These are phyloP conservation scores for Angophora floribunda DNA, from an alignment of 345 rosid genomes.

Conservation along the genomic window DNA sequence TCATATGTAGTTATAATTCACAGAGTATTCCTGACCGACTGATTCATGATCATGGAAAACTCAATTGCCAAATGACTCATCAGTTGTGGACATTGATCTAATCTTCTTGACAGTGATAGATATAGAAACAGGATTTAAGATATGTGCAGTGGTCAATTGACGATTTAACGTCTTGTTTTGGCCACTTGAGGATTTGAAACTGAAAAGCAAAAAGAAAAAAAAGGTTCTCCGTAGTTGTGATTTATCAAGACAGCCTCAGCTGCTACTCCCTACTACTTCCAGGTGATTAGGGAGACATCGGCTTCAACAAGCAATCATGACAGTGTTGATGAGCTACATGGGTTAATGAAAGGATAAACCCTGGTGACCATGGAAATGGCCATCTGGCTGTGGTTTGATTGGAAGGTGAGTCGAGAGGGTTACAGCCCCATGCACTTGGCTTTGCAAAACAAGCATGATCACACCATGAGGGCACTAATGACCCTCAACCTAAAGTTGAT, in stretches of 20 bases:
- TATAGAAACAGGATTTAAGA: not conserved
- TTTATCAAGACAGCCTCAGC: not conserved
- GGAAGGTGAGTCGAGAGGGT: not conserved
- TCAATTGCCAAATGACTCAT: not conserved
- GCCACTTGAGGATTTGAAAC: not conserved
- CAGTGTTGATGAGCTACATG: not conserved
- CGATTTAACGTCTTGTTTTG: not conserved
- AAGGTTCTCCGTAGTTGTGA: not conserved
- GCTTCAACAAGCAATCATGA: not conserved
- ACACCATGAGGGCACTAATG: not conserved
- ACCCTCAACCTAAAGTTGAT: not conserved
- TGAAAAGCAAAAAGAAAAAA: not conserved
- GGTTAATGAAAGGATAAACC: not conserved
- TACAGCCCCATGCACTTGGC: not conserved
- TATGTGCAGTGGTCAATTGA: not conserved
- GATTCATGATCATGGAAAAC: not conserved
- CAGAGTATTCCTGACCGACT: not conserved
- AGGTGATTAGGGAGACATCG: not conserved
- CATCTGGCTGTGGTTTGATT: not conserved
- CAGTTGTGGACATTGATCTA: not conserved
- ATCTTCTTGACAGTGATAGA: not conserved
- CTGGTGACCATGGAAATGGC: not conserved
- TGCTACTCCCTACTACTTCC: not conserved
- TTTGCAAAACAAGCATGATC: not conserved
- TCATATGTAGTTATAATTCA: not conserved